Percentiles rank a stretch among this genome's conserved stretches.
Evolutionary conservation across 129 eudicot species (phyloP).

Genomic region (Escallonia herrerae): DNA sequence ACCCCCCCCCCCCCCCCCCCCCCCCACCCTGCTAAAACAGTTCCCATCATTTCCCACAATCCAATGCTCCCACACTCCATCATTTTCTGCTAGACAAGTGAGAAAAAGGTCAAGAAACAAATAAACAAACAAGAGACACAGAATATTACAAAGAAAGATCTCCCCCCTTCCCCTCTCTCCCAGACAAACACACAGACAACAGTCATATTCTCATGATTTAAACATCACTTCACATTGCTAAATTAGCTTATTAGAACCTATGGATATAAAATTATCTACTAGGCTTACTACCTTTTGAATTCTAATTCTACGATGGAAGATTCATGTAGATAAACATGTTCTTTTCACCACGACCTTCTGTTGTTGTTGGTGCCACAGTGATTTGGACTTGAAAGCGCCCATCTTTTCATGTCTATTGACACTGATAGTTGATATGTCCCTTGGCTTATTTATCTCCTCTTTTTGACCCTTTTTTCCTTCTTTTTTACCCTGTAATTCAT

Average conservation of each 20-base stretch:
- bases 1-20: too few relatives aligned
- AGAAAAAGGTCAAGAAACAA: conserved; percentile 3
- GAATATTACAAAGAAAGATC: background rate
- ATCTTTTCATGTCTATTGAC: conserved; percentile 89
- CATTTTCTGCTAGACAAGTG: conserved; percentile 33
- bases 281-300: too few relatives aligned
- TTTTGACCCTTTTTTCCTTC: conserved; percentile 5
- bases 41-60: conserved; percentile 29
- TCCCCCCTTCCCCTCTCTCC: background rate
- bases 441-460: conserved; percentile 19
- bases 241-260: background rate
- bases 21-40: background rate
- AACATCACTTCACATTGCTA: background rate
- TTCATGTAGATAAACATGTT: background rate
- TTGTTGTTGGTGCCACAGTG: conserved; percentile 61
- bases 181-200: too few relatives aligned
- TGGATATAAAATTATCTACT: too few relatives aligned
- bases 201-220: background rate
- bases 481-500: conserved; percentile 12
- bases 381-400: conserved; percentile 88
- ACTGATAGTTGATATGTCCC: conserved; percentile 51
- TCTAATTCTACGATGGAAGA: background rate
- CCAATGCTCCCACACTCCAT: conserved; percentile 19
- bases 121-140: conserved; percentile 14
- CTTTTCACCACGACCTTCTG: background rate